Percentiles rank a stretch among this genome's conserved stretches.
phyloP scores from a whole-genome alignment of 139 green algal species.

The Asterochloris erici region DNA sequence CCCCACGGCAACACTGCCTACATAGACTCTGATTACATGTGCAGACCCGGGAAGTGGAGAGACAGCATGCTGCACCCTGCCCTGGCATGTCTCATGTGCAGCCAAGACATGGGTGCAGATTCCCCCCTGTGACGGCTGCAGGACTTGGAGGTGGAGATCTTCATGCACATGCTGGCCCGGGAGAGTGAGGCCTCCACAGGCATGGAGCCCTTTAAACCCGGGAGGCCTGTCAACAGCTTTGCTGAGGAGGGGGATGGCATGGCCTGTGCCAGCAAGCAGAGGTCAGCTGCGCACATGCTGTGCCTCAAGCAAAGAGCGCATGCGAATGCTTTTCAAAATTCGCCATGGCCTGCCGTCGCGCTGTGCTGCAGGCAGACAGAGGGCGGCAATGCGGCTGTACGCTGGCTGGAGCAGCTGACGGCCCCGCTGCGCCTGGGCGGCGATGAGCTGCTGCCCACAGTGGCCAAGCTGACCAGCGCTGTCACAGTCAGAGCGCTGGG shows the following conservation, averaged over 20 bases:
- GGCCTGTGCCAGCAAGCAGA: no score
- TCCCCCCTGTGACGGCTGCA: constrained; percentile 9
- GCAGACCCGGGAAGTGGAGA: not conserved
- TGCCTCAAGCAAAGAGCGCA: no score
- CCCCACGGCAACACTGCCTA: not conserved
- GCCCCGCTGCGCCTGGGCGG: constrained; percentile 59
- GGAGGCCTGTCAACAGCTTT: no score
- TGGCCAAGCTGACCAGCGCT: constrained; percentile 61
- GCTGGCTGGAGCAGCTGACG: no score
- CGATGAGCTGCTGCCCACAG: constrained; percentile 57
- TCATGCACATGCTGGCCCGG: constrained; percentile 70
- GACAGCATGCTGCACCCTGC: not conserved
- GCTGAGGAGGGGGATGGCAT: no score
- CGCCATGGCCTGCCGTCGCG: no score
- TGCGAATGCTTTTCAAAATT: no score
- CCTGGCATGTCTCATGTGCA: not conserved
- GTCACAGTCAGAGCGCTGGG: constrained; percentile 39
- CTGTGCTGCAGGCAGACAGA: no score
- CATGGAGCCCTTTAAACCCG: not conserved
- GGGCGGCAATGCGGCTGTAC: no score
- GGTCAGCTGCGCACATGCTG: no score
- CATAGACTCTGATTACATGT: not conserved
- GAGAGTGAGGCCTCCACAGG: constrained; percentile 16
- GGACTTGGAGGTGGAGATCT: constrained; percentile 86
- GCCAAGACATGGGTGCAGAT: not conserved